These are phyloP conservation scores for Rhamnella rubrinervis DNA, from an alignment of 331 rosid genomes.

Conservation along the genomic window DNA sequence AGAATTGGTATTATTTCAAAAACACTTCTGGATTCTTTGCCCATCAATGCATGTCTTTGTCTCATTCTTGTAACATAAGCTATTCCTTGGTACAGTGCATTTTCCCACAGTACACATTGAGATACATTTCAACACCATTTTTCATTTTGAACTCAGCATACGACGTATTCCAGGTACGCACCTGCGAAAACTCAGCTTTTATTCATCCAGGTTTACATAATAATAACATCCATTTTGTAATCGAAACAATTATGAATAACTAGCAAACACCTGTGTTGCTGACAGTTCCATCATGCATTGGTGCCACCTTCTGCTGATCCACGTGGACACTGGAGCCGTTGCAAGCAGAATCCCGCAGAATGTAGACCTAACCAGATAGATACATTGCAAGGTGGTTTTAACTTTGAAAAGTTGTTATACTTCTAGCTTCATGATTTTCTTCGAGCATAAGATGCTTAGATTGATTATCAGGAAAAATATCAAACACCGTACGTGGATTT, in stretches of 20 bases:
- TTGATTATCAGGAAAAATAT: neutral
- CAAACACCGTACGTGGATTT: neutral
- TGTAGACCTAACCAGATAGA: conserved; percentile 55
- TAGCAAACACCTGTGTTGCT: conserved; percentile 19
- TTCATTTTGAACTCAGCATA: conserved; percentile 92
- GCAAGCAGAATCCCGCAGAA: conserved; percentile 62
- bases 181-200: neutral
- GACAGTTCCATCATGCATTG: conserved; percentile 72
- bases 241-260: neutral
- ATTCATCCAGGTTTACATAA: neutral
- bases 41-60: neutral
- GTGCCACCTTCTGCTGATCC: conserved; percentile 84
- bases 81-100: conserved; percentile 62
- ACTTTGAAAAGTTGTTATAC: neutral
- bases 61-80: conserved; percentile 24
- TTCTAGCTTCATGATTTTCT: neutral
- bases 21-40: neutral
- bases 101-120: conserved; percentile 78
- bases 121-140: conserved; percentile 64
- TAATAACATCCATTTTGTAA: conserved; percentile 10
- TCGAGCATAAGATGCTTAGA: neutral
- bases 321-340: conserved; percentile 69
- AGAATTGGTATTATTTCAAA: conserved; percentile 60
- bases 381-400: conserved; percentile 64
- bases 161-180: conserved; percentile 79